Base-by-base conservation (phyloP, 352 stramenopile genomes). In the Phytophthora boehmeriae region DNA sequence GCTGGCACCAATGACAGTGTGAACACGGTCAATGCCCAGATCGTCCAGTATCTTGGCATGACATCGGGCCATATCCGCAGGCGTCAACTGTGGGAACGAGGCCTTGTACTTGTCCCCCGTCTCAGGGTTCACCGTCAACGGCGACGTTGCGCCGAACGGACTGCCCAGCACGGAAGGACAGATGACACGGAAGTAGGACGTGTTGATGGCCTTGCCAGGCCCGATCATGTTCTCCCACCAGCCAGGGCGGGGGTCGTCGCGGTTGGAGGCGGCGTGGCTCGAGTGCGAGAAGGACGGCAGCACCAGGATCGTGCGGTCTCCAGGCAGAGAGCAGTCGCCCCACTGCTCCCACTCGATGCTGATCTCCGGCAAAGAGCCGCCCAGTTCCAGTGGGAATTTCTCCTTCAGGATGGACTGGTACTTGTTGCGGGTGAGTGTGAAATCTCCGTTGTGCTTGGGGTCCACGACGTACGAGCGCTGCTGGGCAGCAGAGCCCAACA, bases 181-280 rank as follows among this genome's bases (percentile, higher is more conserved):
- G 52, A 96, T 94, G 30, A 97, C 88, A 36, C 85, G 86, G 52
- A 95, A 97, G 69, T 83, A 90, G 19, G 88, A 93, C 59, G 86
- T 96, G 71, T 94, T 93, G 68, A 96, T 93, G 54, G 81, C 81
- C 46, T 91, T 90, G 39, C 86, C 85, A 6, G 86, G 87, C 19
- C 89, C 89, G 25, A 97, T 81, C 78, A 96, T 92, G 66, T 93
- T 89, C 54, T 94, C 72, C 89, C 89, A 97, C 89, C 89, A 97
- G 8, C 87, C 89, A 0, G 86, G 83, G 13, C 86, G 74, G 8
- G 85, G 80, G 54, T 93, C 83, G 38, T 91, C 83, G 8, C 80
- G 79, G 69, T 94, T 93, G 8, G 86, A 92, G 35, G 85, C 88
- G 9, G 81, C 86, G 49, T 95, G 86, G 49, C 83, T 93, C 43